Conservation (phyloP, 331 rosid genomes). For the Quercus lobata region DNA sequence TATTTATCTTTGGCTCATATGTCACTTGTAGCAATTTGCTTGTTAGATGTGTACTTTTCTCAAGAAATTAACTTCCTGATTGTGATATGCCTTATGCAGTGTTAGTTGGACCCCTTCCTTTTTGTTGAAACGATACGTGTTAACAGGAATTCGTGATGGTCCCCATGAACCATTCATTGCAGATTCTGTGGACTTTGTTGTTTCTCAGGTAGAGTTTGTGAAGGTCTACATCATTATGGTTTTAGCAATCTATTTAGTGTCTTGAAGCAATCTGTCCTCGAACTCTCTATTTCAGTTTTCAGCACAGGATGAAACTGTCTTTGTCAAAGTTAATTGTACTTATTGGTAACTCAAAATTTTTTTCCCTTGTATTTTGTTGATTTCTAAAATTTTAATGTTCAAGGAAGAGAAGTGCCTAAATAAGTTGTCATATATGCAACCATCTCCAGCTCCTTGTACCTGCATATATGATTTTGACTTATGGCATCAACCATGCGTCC, state of each 20-base stretch:
- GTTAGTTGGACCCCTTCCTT: conserved; percentile 98
- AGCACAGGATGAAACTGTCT: neutral
- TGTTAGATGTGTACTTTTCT: conserved; percentile 13
- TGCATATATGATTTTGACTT: neutral
- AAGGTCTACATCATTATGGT: neutral
- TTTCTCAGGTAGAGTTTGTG: conserved; percentile 76
- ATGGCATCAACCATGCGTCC: neutral
- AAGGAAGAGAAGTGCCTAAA: neutral
- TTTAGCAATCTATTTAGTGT: neutral
- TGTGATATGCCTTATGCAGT: conserved; percentile 47
- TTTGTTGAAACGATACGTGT: conserved; percentile 92
- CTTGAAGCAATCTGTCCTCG: neutral
- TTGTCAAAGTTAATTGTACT: neutral
- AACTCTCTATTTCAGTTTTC: neutral
- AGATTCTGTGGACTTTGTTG: conserved; percentile 97
- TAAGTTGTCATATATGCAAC: neutral
- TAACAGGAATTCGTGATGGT: conserved; percentile 97
- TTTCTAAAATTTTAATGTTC: neutral
- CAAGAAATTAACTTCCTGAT: conserved; percentile 29
- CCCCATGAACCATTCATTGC: conserved; percentile 99
- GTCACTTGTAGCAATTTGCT: conserved; percentile 6
- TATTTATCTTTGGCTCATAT: neutral
- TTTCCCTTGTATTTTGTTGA: neutral
- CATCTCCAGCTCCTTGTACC: neutral
- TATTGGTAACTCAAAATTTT: no score